Percentiles rank a stretch among this genome's conserved stretches.
These are phyloP conservation scores for Coniochaeta pulveracea DNA, from an alignment of 2,329 filamentous ascomycete genomes.

Conservation along the genomic window DNA sequence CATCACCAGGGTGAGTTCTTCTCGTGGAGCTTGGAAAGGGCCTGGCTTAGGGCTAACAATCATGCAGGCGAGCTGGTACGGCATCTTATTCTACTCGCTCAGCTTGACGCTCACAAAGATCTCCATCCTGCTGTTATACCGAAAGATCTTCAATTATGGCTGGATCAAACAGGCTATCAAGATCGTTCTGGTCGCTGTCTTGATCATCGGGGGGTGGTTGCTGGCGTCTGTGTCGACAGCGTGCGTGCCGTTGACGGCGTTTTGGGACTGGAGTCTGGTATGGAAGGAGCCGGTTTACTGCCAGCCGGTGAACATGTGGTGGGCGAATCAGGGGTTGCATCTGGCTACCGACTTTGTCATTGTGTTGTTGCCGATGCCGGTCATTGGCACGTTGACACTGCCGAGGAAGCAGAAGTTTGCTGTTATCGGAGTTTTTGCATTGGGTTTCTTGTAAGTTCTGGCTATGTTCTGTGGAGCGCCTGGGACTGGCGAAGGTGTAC, in stretches of 20 bases:
- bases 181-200: constrained; percentile 14
- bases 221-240: constrained; percentile 16
- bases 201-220: constrained; percentile 16
- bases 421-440: constrained; percentile 13
- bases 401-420: constrained; percentile 13
- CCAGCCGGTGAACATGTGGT: constrained; percentile 13
- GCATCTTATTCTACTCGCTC: constrained; percentile 17
- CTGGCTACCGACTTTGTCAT: constrained; percentile 13
- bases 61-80: constrained; percentile 15
- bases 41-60: background rate
- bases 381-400: constrained; percentile 11
- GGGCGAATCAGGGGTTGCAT: constrained; percentile 14
- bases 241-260: constrained; percentile 18
- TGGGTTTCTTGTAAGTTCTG: constrained; percentile 13
- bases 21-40: too few relatives aligned
- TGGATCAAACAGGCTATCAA: constrained; percentile 19
- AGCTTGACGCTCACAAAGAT: constrained; percentile 17
- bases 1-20: constrained; percentile 1
- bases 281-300: constrained; percentile 9
- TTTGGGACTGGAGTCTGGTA: constrained; percentile 14
- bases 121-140: constrained; percentile 19
- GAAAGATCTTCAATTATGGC: constrained; percentile 16
- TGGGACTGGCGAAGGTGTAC: too few relatives aligned
- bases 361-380: constrained; percentile 14
- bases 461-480: too few relatives aligned